These are phyloP conservation scores for Suillus spraguei DNA, from an alignment of 768 basidiomycete species.

Conservation along the genomic window DNA sequence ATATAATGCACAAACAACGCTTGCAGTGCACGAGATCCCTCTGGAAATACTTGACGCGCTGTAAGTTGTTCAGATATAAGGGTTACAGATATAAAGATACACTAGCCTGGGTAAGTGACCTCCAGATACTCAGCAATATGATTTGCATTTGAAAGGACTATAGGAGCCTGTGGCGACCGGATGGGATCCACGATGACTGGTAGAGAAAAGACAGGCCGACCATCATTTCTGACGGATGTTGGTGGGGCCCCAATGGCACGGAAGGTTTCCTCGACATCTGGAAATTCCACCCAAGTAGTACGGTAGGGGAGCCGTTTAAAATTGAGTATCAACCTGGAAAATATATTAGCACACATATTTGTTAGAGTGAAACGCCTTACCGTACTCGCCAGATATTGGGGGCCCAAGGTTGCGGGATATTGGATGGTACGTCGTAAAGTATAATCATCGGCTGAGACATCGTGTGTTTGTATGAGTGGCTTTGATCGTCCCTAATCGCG, in stretches of 20 bases:
- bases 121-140: constrained; percentile 77
- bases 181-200: constrained; percentile 69
- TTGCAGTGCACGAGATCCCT: constrained; percentile 69
- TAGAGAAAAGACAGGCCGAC: constrained; percentile 64
- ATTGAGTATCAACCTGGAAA: constrained; percentile 69
- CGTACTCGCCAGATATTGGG: constrained; percentile 77
- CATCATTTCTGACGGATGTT: constrained; percentile 53
- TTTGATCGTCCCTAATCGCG: not conserved
- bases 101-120: constrained; percentile 48
- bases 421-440: constrained; percentile 68
- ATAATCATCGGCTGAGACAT: constrained; percentile 57
- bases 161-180: constrained; percentile 44
- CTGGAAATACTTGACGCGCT: constrained; percentile 70
- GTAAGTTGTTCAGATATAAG: not conserved
- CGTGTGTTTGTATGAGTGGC: constrained; percentile 1
- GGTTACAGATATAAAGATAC: not conserved
- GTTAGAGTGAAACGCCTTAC: constrained; percentile 33
- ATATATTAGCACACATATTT: not conserved
- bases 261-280: constrained; percentile 65
- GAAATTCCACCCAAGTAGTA: constrained; percentile 71
- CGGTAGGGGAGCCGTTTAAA: constrained; percentile 72
- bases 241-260: constrained; percentile 62
- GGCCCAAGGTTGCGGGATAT: constrained; percentile 68
- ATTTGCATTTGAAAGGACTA: constrained; percentile 60
- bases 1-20: constrained; percentile 71